Evolutionary conservation across 768 basidiomycete genomes (phyloP), one percentile per base, ranked within the genome.

Genomic region (Gloeophyllum trabeum): DNA sequence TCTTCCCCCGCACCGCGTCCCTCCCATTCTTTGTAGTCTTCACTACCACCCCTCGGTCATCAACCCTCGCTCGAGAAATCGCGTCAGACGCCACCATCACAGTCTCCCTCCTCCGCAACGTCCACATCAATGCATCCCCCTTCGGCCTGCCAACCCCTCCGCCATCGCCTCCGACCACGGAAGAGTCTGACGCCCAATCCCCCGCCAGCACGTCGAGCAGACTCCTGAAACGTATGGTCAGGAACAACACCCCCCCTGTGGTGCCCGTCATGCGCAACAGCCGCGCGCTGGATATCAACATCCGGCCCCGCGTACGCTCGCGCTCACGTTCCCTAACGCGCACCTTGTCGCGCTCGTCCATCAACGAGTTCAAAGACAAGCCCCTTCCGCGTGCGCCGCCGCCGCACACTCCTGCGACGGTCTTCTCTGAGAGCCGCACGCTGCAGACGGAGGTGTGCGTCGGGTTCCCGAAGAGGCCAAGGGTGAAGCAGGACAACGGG

Each of bases 1-100:
- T 70, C 3, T 83, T 82, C 60, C 66, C 74, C 49, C 79, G 82
- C 22, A 56, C 68, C 20, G 68, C 67, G 14, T 70, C 69, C n/a
- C 71, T 86, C 46, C 74, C 81, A 10, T 84, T 76, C 51, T 85
- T 76, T 51, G 79, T 82, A 40, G 77, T 84, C 22, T 84, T 84
- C 59, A 73, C 74, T 6, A 83, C 83, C 23, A 72, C 60, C 5
- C 73, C 77, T 14, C 65, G 75, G 30, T 79, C 75, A 14, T 57
- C 65, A 1, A 48, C 58, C 7, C 60, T 84, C 24, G 69, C 76
- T 6, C 70, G 67, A 44, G 81, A 85, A 52, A 81, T 85, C 25
- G 75, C 80, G 5, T 52, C 78, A 3, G 81, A 84, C 53, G 78
- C 83, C 4, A 81, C 79, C 10, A 75, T 83, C 24, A 71, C 72